phyloP scores from a whole-genome alignment of 129 eudicot species.

The Pittosporum tobira region DNA sequence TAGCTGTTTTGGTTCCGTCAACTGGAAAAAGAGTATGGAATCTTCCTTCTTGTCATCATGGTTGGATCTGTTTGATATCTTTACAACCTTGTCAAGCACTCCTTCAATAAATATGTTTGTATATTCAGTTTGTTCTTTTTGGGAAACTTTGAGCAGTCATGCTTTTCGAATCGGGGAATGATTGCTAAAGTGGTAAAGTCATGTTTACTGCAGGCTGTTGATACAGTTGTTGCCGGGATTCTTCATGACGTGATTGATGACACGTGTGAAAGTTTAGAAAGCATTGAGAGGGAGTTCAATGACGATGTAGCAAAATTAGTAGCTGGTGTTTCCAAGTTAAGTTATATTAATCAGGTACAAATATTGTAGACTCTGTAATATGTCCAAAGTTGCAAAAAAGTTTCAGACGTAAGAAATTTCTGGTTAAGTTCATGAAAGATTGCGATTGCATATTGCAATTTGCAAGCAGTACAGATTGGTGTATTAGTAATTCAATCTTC shows the following conservation, averaged over 20 bases:
- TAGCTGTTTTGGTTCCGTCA: slow-evolving; percentile 80
- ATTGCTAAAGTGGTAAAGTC: background rate
- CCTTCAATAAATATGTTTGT: background rate
- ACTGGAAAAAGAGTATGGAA: slow-evolving; percentile 54
- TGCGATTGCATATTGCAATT: background rate
- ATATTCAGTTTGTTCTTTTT: background rate
- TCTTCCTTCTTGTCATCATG: background rate
- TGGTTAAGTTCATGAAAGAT: no score
- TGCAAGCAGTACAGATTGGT: background rate
- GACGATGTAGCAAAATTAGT: slow-evolving; percentile 80
- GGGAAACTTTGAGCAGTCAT: background rate
- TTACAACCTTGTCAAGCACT: background rate
- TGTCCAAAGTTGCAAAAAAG: background rate
- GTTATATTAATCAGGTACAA: slow-evolving; percentile 86
- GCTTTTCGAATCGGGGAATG: background rate
- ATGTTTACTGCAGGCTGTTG: slow-evolving; percentile 52
- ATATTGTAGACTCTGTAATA: slow-evolving; percentile 1
- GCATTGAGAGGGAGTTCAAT: slow-evolving; percentile 66
- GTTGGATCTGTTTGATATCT: background rate
- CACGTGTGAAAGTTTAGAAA: slow-evolving; percentile 52
- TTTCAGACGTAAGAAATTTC: no score
- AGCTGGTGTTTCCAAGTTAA: slow-evolving; percentile 84
- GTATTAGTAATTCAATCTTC: background rate
- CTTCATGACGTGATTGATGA: slow-evolving; percentile 93
- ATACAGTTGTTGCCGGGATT: slow-evolving; percentile 85